Conservation (phyloP, 2,329 filamentous ascomycete species). For the Phoma sp. region DNA sequence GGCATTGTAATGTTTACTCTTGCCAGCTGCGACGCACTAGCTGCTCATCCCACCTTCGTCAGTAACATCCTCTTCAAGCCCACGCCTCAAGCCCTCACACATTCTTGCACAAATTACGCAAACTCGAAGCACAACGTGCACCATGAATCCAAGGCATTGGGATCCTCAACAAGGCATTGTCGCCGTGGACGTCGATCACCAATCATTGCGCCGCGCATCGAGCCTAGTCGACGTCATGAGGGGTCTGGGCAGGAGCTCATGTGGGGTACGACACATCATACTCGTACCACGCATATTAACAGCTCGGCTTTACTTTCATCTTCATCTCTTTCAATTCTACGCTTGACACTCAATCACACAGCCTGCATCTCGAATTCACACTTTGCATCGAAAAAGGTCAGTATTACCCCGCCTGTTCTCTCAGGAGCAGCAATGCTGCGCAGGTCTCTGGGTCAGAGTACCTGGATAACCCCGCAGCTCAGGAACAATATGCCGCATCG, state of each 20-base stretch:
- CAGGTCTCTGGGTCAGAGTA: neutral
- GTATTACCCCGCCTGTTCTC: neutral
- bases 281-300: neutral
- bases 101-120: neutral
- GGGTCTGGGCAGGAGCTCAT: conserved; percentile 6
- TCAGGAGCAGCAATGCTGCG: no score
- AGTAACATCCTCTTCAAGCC: no score
- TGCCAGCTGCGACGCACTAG: no score
- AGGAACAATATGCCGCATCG: neutral
- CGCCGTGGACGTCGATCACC: neutral
- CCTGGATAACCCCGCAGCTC: neutral
- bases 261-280: conserved; percentile 16
- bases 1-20: no score
- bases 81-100: no score
- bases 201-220: conserved; percentile 1
- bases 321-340: neutral
- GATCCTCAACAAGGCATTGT: conserved; percentile 18
- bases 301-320: neutral
- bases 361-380: neutral
- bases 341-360: neutral
- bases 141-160: neutral
- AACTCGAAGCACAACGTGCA: neutral
- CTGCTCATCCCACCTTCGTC: no score
- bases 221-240: conserved; percentile 2
- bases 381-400: neutral